These are phyloP conservation scores for Bidens hawaiensis DNA, from an alignment of 140 eudicot genomes.

Conservation along the genomic window DNA sequence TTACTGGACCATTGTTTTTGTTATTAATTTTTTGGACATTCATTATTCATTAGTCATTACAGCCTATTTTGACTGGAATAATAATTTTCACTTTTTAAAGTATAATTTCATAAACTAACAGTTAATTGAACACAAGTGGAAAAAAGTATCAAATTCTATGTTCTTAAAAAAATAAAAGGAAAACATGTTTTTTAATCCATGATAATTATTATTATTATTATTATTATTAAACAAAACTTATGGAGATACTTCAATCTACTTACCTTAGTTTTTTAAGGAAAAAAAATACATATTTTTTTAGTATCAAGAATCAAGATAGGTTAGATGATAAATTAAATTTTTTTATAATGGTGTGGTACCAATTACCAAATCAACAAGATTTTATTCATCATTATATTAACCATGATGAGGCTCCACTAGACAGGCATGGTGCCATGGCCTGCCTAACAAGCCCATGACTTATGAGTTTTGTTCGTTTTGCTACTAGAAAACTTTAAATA, in stretches of 20 bases:
- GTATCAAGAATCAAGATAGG: too few species aligned
- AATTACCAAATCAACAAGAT: neutral
- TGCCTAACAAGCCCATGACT: conserved; percentile 1
- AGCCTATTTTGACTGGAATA: neutral
- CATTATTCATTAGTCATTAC: too few species aligned
- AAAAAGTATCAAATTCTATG: neutral
- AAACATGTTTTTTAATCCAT: neutral
- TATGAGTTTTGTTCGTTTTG: conserved; percentile 6
- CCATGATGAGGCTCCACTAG: neutral
- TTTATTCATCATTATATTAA: neutral
- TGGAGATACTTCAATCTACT: too few species aligned
- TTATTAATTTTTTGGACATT: too few species aligned
- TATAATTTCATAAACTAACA: neutral
- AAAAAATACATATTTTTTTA: too few species aligned
- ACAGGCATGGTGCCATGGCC: conserved; percentile 7
- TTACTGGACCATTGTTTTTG: too few species aligned
- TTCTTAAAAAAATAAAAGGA: neutral
- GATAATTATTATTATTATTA: too few species aligned
- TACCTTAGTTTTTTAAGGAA: too few species aligned
- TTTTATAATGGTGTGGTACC: neutral
- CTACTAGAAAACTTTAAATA: neutral
- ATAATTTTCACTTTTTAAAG: neutral
- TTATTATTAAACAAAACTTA: neutral
- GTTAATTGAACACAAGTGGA: neutral
- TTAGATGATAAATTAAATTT: neutral